phyloP scores from a whole-genome alignment of 768 basidiomycete species.

The Exidia glandulosa region DNA sequence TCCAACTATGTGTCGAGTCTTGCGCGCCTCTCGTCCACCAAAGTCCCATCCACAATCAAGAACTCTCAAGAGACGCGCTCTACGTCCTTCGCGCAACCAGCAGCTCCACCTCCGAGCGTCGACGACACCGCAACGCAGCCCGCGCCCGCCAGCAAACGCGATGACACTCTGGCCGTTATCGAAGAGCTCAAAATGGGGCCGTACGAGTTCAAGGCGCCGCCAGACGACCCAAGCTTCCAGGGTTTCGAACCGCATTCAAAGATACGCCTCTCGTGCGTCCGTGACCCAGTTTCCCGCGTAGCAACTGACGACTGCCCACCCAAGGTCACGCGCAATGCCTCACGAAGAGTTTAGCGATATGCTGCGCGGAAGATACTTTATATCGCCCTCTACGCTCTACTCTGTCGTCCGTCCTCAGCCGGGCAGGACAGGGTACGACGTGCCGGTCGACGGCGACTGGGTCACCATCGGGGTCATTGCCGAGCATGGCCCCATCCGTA shows the following conservation, averaged over 20 bases:
- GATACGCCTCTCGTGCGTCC: constrained; percentile 67
- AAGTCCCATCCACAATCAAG: neutral
- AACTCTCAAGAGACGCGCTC: neutral
- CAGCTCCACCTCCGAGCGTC: neutral
- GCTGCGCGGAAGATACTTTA: constrained; percentile 71
- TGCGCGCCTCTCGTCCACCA: neutral
- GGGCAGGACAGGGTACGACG: constrained; percentile 76
- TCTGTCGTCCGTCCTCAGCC: constrained; percentile 68
- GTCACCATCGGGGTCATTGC: constrained; percentile 93
- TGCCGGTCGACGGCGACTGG: constrained; percentile 90
- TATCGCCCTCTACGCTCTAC: constrained; percentile 84
- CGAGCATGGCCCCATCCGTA: constrained; percentile 70
- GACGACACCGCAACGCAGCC: neutral
- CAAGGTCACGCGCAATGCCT: constrained; percentile 58
- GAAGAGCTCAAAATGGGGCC: constrained; percentile 76
- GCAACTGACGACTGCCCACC: neutral
- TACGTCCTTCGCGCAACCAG: neutral
- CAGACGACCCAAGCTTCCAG: constrained; percentile 68
- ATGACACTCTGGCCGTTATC: constrained; percentile 57
- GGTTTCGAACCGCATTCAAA: constrained; percentile 84
- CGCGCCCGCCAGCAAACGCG: constrained; percentile 19
- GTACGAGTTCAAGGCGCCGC: constrained; percentile 54
- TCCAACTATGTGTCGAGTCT: neutral
- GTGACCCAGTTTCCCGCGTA: neutral
- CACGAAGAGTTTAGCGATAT: constrained; percentile 75